Evolutionary conservation across 2,329 filamentous ascomycete genomes (phyloP), one percentile per base, ranked within the genome.

Genomic region (Paraconiothyrium brasiliense): DNA sequence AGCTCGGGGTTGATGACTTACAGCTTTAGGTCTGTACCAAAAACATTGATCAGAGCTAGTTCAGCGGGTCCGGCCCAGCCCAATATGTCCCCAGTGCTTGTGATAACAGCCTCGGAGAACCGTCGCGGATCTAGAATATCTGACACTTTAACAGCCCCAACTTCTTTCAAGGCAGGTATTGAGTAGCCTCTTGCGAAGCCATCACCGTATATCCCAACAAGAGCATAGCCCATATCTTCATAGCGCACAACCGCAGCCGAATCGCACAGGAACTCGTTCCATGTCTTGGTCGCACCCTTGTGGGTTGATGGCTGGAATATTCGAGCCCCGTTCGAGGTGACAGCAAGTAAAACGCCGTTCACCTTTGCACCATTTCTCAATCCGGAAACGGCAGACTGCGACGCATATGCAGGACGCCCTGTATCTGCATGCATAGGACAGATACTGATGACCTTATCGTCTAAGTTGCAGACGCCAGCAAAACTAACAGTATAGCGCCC

Each of bases 261-360:
- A 71, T 97, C 90, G 75, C 94, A 98, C 44, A 97, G 82, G 61
- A 85, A 87, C 67, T 92, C 89, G 71, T 97, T 93, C 80, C 95
- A 98, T 1, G 89, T 89, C 71, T 95, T 97, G 58, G 93, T 92
- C 0, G 94, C 94, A n/a, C 94, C 95, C 79, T 97, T 98, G 22
- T 89, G 85, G 1, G 87, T 87, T 2, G 93, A 89, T 0, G 95
- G 94, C 67, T 90, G 92, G 83, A 97, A 97, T 52, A 99, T 89
- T 59, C 94, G 89, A n/a, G 89, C 90, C 69, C 93, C 92, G 3
- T 85, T 86, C 44, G 83, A 80, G 1, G 90, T 92, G 78, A 94
- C 92, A 60, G 88, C 92, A 49, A 98, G 85, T 11, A 99, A 80
- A 1, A 91, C 89, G 14, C 95, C 95, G 67, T 95, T 89, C 2